Percentiles rank a stretch among this genome's conserved stretches.
phyloP scores from a whole-genome alignment of 768 basidiomycete genomes.

The Phylloporus sp. region DNA sequence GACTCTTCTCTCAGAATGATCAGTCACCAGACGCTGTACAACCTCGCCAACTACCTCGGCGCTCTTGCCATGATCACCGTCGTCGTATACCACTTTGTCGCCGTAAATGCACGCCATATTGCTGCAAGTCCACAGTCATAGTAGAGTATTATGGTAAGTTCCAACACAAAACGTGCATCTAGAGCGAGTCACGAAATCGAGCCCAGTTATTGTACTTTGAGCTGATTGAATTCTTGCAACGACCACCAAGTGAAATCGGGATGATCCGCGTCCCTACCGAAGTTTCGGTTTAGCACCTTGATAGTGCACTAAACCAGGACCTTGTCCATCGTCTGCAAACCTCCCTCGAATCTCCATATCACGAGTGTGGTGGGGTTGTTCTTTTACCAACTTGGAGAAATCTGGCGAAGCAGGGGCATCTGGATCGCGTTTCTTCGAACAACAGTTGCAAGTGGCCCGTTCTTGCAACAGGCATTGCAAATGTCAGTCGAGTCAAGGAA shows the following conservation, averaged over 20 bases:
- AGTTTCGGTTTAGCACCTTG: constrained; percentile 17
- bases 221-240: background rate
- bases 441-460: constrained; percentile 11
- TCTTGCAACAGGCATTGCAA: constrained; percentile 1
- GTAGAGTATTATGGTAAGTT: constrained; percentile 10
- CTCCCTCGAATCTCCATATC: constrained; percentile 14
- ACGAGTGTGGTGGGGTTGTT: constrained; percentile 12
- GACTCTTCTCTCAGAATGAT: constrained; percentile 56
- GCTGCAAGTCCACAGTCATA: constrained; percentile 18
- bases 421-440: constrained; percentile 8
- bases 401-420: background rate
- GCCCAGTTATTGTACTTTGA: background rate
- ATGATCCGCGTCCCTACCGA: background rate
- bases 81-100: constrained; percentile 85
- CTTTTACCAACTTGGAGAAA: constrained; percentile 8
- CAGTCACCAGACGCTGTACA: constrained; percentile 71
- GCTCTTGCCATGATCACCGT: constrained; percentile 82
- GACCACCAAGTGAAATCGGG: background rate
- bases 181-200: background rate
- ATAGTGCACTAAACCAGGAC: constrained; percentile 6
- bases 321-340: constrained; percentile 10
- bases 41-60: constrained; percentile 79
- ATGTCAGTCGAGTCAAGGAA: constrained; percentile 1
- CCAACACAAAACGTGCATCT: background rate
- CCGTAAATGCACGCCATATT: constrained; percentile 66